phyloP scores from a whole-genome alignment of 352 stramenopile species.

The Globisporangium lucens region DNA sequence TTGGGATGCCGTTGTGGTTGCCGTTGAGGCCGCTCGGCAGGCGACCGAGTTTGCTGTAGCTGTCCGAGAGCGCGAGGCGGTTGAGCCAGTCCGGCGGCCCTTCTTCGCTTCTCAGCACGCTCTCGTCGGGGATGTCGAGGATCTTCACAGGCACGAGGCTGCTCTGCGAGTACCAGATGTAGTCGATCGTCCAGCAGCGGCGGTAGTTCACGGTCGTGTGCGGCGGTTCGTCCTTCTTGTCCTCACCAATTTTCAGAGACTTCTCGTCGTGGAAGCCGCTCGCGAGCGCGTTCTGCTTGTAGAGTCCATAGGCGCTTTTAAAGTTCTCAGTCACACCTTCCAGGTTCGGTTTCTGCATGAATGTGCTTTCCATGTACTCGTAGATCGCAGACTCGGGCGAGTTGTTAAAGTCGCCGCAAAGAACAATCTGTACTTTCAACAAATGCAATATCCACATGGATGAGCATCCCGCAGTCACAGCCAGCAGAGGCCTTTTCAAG shows the following conservation, averaged over 20 bases:
- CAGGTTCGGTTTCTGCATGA: constrained; percentile 82
- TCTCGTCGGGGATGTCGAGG: constrained; percentile 75
- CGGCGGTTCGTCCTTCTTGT: constrained; percentile 62
- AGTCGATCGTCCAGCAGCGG: constrained; percentile 88
- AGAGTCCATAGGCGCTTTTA: constrained; percentile 66
- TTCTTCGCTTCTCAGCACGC: constrained; percentile 61
- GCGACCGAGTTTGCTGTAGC: constrained; percentile 57
- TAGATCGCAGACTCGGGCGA: constrained; percentile 81
- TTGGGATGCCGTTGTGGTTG: constrained; percentile 88
- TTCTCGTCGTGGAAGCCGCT: constrained; percentile 26
- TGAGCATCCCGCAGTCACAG: too few species aligned
- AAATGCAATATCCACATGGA: too few species aligned
- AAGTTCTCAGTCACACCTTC: constrained; percentile 67
- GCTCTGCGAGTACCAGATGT: constrained; percentile 84
- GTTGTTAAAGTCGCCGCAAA: constrained; percentile 89
- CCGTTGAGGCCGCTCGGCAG: constrained; percentile 59
- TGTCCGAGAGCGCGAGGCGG: constrained; percentile 64
- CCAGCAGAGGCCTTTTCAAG: too few species aligned
- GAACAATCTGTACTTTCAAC: constrained; percentile 41
- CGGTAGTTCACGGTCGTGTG: constrained; percentile 87
- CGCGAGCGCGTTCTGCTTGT: constrained; percentile 51
- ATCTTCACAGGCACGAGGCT: constrained; percentile 57
- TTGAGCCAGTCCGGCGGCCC: constrained; percentile 79
- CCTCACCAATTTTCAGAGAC: constrained; percentile 27
- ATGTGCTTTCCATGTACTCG: constrained; percentile 86